Base-by-base conservation (phyloP, 2,329 filamentous ascomycete species). In the Claviceps pazoutovae region DNA sequence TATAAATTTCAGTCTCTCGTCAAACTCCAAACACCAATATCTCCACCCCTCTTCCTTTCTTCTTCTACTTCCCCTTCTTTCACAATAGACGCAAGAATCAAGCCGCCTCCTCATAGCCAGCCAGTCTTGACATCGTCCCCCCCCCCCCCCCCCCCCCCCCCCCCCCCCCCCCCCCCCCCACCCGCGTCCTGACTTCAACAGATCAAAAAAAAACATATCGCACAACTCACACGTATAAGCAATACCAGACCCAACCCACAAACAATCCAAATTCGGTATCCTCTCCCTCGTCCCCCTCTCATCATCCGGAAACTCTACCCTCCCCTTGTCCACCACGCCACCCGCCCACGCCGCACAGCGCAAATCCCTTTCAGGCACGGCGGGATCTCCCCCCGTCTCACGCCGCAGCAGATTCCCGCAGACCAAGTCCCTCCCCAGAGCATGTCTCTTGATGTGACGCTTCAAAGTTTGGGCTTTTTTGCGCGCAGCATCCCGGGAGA, bases 151-250 rank as follows among this genome's bases (percentile, higher is more conserved):
- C 2, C 9, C 19, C 11, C 41, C 30, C 41, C 2, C 9, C 19
- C 11, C 41, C 21, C 21, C 21, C 21, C 3, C 17, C 17, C 17
- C 30, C 41, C 2, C 9, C 19, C 11, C 41, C 21, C 21, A 14
- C 14, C 1, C 21, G 21, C 21, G 26, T 9, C 26, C 26, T 30
- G 8, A 13, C 21, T 23, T 23, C 11, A 9, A 4, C 42, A 9
- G 39, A 9, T 17, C 39, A 17, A 34, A 5, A 16, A n/a, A 37
- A 5, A 48, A 14, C 4, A 30, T 2, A 34, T 8, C 26, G 2
- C 4, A 19, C 7, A 9, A 69, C 73, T 62, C 54, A 75, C 74
- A 66, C 3, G 66, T 67, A 64, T 72, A 76, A 1, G 65, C 66
- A 26, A 69, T 63, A 23, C 71, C 73, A 0, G 64, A 65, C 8